Percentiles rank a stretch among this genome's conserved stretches.
Evolutionary conservation across 108 stramenopile genomes (phyloP).

Genomic region (Mediolabrus comicus): DNA sequence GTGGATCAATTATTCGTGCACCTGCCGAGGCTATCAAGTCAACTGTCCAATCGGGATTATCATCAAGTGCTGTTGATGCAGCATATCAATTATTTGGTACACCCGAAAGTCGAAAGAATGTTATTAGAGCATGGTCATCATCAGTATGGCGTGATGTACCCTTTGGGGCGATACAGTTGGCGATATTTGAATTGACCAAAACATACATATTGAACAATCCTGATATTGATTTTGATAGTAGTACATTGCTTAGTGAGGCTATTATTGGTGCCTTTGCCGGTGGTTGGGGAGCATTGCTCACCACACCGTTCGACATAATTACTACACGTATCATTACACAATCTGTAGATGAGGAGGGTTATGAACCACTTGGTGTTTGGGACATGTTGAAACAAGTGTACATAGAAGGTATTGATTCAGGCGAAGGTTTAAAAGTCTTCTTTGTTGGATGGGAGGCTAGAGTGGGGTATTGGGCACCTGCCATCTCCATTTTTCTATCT

Average conservation of each 20-base stretch:
- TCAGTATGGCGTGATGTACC: constrained; percentile 36
- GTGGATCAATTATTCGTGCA: constrained; percentile 34
- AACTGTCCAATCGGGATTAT: constrained; percentile 21
- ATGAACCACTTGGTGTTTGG: background rate
- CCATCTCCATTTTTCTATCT: constrained; percentile 44
- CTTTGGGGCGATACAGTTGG: constrained; percentile 44
- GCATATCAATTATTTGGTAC: background rate
- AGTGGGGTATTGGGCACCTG: constrained; percentile 39
- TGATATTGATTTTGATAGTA: constrained; percentile 24
- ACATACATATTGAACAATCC: constrained; percentile 34
- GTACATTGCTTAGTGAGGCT: constrained; percentile 33
- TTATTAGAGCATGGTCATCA: constrained; percentile 26
- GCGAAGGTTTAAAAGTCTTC: constrained; percentile 23
- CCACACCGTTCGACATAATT: constrained; percentile 34
- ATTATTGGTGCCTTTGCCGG: constrained; percentile 41
- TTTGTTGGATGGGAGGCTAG: constrained; percentile 34
- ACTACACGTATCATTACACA: constrained; percentile 45
- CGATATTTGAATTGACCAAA: constrained; percentile 38
- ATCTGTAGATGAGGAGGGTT: constrained; percentile 1
- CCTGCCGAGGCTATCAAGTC: constrained; percentile 48
- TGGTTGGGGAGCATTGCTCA: constrained; percentile 31
- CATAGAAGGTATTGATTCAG: constrained; percentile 29
- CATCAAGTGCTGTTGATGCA: constrained; percentile 16
- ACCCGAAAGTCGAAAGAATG: constrained; percentile 13
- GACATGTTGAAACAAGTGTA: constrained; percentile 20